These are phyloP conservation scores for Fraxinus baroniana DNA, from an alignment of 305 asterid genomes.

Conservation along the genomic window DNA sequence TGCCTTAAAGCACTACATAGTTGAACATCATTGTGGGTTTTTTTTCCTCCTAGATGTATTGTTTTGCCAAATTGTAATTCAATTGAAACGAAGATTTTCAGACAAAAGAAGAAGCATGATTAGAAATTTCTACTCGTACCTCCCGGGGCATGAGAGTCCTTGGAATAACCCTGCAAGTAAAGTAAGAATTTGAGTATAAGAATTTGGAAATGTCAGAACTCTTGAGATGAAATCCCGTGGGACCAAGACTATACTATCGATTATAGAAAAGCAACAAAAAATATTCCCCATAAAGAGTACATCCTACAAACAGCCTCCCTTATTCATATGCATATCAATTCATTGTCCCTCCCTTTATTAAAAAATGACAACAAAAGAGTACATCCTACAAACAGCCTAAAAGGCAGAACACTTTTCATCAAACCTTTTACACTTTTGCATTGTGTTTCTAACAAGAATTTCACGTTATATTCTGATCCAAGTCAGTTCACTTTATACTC, in stretches of 20 bases:
- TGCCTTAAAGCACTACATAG: not conserved
- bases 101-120: not conserved
- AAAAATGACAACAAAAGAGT: not conserved
- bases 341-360: not conserved
- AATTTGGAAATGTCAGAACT: not conserved
- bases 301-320: too few relatives aligned
- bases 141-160: constrained; percentile 65
- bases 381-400: not conserved
- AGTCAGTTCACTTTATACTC: not conserved
- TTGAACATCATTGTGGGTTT: not conserved
- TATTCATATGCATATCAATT: not conserved
- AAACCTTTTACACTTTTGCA: not conserved
- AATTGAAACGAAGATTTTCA: not conserved
- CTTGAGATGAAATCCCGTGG: not conserved
- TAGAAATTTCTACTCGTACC: constrained; percentile 28
- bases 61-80: not conserved
- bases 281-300: not conserved
- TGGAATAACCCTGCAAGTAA: constrained; percentile 59
- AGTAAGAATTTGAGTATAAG: not conserved
- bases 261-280: not conserved
- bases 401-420: not conserved
- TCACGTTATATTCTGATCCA: not conserved
- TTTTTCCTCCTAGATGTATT: too few relatives aligned
- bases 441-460: not conserved
- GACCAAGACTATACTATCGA: not conserved